Base-by-base conservation (phyloP, 1,139 yeast species). In the Suhomyces taliae region DNA sequence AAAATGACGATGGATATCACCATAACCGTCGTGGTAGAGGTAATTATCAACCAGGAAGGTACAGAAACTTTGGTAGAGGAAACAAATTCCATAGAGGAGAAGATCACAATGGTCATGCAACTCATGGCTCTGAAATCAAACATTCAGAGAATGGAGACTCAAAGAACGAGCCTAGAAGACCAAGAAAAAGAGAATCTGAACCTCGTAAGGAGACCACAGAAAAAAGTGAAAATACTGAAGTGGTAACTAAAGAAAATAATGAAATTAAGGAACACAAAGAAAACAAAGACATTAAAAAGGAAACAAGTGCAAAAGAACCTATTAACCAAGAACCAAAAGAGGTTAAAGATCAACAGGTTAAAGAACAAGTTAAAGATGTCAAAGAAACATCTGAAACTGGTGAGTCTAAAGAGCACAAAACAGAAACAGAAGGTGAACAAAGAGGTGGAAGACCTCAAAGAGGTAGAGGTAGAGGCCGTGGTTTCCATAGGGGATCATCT, bases 401-500 rank as follows among this genome's bases (percentile, higher is more conserved):
- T 27, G 24, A 27, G 9, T 29, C 40, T 12, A 31, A 31, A 14
- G 29, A 27, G 2, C 34, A 29, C 4, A 26, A 6, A 7, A 29
- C 32, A 19, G 47, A 41, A 15, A 12, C 43, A 15, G 36, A 43
- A n/a, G 36, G 36, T 14, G 36, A 32, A 6, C 26, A 9, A 7
- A 39, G n/a, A 24, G 33, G 37, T 26, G 35, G 36, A 33, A 42
- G 27, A 33, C 32, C 39, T 27, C 15, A 32, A 19, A 55, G 65
- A 49, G 62, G 59, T 14, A 47, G 54, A 34, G 51, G 56, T 1
- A 46, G 61, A 35, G 57, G 62, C n/a, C 56, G 66, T 39, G 56
- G 62, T 6, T 48, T 58, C 19, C 50, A 51, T 7, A 47, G 56
- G 27, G 55, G 46, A 15, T 36, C 40, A 11, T 40, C 50, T 24